Percentiles rank a stretch among this genome's conserved stretches.
Evolutionary conservation across 192 early-diverging fungal genomes (phyloP).

Genomic region (Entomortierella beljakovae): DNA sequence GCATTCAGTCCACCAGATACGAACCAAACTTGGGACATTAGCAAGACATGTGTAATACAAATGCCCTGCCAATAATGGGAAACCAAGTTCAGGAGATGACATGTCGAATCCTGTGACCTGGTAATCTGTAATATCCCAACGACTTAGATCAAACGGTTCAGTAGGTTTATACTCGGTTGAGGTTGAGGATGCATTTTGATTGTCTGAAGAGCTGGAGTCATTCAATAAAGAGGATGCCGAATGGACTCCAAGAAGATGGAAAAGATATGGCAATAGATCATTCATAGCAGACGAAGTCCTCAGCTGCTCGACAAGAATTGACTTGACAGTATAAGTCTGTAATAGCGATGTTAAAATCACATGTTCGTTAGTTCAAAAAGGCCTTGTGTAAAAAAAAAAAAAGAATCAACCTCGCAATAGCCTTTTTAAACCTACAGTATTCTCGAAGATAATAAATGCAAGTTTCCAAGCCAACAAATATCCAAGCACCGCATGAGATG

Average conservation of each 20-base stretch:
- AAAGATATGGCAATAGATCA: constrained; percentile 71
- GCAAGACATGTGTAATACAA: constrained; percentile 73
- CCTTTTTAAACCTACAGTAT: constrained; percentile 80
- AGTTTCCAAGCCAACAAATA: constrained; percentile 80
- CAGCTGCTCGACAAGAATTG: constrained; percentile 66
- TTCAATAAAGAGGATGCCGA: constrained; percentile 49
- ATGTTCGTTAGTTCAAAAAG: too few relatives aligned
- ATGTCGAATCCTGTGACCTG: constrained; percentile 67
- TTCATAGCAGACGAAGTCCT: constrained; percentile 61
- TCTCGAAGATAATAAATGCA: constrained; percentile 81
- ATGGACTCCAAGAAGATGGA: constrained; percentile 72
- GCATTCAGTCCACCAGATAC: constrained; percentile 85
- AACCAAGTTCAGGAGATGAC: constrained; percentile 59
- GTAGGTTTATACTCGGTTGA: constrained; percentile 20
- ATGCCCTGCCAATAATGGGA: constrained; percentile 78
- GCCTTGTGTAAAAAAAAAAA: background rate
- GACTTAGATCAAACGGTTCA: constrained; percentile 72
- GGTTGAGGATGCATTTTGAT: constrained; percentile 11
- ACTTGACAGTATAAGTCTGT: constrained; percentile 76
- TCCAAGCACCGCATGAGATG: constrained; percentile 64
- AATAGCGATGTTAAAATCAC: background rate
- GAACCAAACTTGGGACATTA: constrained; percentile 75
- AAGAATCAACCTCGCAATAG: too few relatives aligned
- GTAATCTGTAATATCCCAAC: constrained; percentile 75
- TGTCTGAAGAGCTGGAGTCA: constrained; percentile 23